Base-by-base conservation (phyloP, 306 rosid genomes). In the Glycine tomentella region DNA sequence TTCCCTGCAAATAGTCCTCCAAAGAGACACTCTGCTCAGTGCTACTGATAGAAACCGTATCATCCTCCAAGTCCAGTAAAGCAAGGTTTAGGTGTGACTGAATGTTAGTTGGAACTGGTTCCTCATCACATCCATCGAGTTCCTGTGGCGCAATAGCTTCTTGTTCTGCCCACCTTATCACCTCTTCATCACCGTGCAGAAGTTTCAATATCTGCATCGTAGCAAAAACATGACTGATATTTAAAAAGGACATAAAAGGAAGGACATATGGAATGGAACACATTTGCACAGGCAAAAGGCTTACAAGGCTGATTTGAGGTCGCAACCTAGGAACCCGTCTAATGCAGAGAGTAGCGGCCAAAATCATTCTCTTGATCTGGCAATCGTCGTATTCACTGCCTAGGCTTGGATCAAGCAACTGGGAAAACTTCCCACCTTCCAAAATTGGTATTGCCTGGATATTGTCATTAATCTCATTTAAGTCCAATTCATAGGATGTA, bases 81-180 rank as follows among this genome's bases (percentile, higher is more conserved):
- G 97, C 99, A 44, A 95, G 83, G 87, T 88, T 91, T 57, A 95
- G 92, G 82, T 93, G 98, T 69, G 98, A 91, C 80, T 90, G 95
- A 64, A 95, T 88, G 84, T 89, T 90, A 9, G 81, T 79, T 34
- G 81, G 85, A 64, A 79, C 70, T 69, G 76, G 80, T 80, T 88
- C 97, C 65, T 81, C 99, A 38, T 90, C 95, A 62, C 80, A 72
- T 31, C 72, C 83, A 15, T 91, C 92, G n/a, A 57, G 55, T 79
- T 87, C 93, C 71, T 89, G 87, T 2, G 87, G 83, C 7, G 79
- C 85, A n/a, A 69, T 74, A n/a, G 86, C 86, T 84, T 91, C 92
- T 69, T 85, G 90, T 74, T 86, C 90, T 77, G 98, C 99, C 92
- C 93, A 89, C 59, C 81, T 87, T 49, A 83, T 87, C 50, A 87